phyloP scores from a whole-genome alignment of 2,329 filamentous ascomycete species.

The Tolypocladium cylindrosporum region DNA sequence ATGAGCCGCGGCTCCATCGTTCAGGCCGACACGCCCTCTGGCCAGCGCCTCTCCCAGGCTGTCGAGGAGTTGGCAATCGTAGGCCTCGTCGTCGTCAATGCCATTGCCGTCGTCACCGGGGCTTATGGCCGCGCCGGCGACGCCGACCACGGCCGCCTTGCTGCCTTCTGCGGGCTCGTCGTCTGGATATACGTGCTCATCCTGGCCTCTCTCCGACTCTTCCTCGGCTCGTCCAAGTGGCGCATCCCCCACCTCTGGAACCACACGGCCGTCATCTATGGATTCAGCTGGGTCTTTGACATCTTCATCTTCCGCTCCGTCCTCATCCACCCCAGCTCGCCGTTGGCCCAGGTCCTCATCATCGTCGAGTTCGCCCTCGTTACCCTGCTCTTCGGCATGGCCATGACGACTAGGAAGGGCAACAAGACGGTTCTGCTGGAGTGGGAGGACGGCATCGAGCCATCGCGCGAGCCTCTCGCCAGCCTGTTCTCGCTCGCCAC shows the following conservation, averaged over 20 bases:
- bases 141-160: slow-evolving; percentile 37
- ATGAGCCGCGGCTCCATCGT: slow-evolving; percentile 55
- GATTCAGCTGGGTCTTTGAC: slow-evolving; percentile 68
- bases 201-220: slow-evolving; percentile 64
- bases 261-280: slow-evolving; percentile 81
- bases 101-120: slow-evolving; percentile 50
- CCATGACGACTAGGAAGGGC: slow-evolving; percentile 76
- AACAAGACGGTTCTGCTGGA: slow-evolving; percentile 84
- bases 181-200: slow-evolving; percentile 75
- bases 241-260: slow-evolving; percentile 74
- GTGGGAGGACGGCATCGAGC: slow-evolving; percentile 80
- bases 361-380: slow-evolving; percentile 67
- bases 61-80: slow-evolving; percentile 68
- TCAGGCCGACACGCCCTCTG: slow-evolving; percentile 65
- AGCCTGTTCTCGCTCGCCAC: slow-evolving; percentile 82
- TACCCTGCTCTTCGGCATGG: slow-evolving; percentile 64
- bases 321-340: slow-evolving; percentile 65
- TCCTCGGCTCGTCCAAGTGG: slow-evolving; percentile 53
- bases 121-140: slow-evolving; percentile 44
- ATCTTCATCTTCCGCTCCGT: slow-evolving; percentile 75
- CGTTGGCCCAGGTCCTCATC: slow-evolving; percentile 50
- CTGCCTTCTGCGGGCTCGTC: slow-evolving; percentile 56
- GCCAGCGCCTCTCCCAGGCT: slow-evolving; percentile 58
- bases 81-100: slow-evolving; percentile 60
- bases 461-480: slow-evolving; percentile 76